Percentiles rank a stretch among this genome's conserved stretches.
Evolutionary conservation across 805 yeast species (phyloP).

Genomic region (Ogataea siamensis): DNA sequence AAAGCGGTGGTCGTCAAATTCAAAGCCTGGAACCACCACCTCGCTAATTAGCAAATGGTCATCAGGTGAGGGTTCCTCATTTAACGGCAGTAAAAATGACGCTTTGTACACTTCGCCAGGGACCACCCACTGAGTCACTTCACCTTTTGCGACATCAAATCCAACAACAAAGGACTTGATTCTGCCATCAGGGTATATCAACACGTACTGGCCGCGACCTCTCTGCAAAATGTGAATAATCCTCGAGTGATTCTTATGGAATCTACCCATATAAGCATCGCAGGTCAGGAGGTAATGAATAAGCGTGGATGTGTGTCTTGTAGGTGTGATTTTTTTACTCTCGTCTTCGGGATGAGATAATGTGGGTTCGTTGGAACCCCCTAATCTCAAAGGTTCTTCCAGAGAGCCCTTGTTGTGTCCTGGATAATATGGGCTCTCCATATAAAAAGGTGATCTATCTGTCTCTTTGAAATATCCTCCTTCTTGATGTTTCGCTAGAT

Average conservation of each 20-base stretch:
- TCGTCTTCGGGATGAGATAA: conserved; percentile 17
- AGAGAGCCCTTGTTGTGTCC: conserved; percentile 27
- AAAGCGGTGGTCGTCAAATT: conserved; percentile 50
- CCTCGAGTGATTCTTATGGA: conserved; percentile 51
- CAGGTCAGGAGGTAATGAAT: conserved; percentile 54
- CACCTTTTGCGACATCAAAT: conserved; percentile 45
- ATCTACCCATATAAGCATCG: conserved; percentile 48
- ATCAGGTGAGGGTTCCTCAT: conserved; percentile 27
- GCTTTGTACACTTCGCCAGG: conserved; percentile 61
- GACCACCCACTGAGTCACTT: conserved; percentile 61
- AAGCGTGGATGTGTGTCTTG: conserved; percentile 47
- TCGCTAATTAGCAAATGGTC: conserved; percentile 51
- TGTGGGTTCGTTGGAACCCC: conserved; percentile 14
- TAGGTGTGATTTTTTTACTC: conserved; percentile 22
- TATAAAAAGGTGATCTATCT: conserved; percentile 46
- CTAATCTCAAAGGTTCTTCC: conserved; percentile 15
- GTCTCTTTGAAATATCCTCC: conserved; percentile 61
- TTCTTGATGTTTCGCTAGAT: conserved; percentile 46
- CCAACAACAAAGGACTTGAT: conserved; percentile 54
- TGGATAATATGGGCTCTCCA: conserved; percentile 40
- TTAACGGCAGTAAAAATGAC: conserved; percentile 44
- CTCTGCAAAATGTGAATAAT: conserved; percentile 54
- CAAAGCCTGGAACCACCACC: conserved; percentile 63
- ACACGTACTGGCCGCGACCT: conserved; percentile 55
- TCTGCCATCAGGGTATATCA: conserved; percentile 49